Evolutionary conservation across 2,329 filamentous ascomycete species (phyloP).

Genomic region (Sclerotinia borealis): DNA sequence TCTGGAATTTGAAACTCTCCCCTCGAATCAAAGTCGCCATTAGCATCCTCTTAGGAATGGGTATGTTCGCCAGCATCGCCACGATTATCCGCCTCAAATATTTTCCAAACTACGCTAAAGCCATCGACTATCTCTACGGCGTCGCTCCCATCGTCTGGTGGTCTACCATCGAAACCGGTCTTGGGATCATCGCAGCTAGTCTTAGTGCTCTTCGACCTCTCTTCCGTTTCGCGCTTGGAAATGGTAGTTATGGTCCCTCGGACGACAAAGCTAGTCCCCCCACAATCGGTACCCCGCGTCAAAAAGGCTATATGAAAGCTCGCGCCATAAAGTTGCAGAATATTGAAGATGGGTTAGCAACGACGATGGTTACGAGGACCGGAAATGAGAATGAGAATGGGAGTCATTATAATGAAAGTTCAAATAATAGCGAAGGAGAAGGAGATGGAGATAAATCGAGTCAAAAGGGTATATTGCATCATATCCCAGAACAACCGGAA

Average conservation of each 20-base stretch:
- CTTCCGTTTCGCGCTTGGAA: neutral
- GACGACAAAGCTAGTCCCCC: neutral
- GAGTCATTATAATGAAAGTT: neutral
- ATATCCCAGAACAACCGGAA: neutral
- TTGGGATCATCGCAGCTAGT: neutral
- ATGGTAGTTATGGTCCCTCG: neutral
- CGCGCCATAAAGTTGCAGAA: neutral
- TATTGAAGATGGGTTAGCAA: neutral
- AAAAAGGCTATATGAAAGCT: neutral
- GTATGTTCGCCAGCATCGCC: slow-evolving; percentile 4
- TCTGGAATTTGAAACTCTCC: slow-evolving; percentile 1
- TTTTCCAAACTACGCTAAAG: neutral
- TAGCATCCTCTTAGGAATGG: neutral
- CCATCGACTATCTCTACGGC: slow-evolving; percentile 1
- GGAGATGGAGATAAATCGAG: slow-evolving; percentile 1
- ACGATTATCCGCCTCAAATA: slow-evolving; percentile 6
- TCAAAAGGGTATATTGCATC: neutral
- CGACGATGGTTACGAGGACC: neutral
- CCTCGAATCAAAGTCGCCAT: neutral
- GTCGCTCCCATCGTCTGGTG: slow-evolving; percentile 5
- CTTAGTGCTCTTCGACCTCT: neutral
- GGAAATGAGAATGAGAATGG: neutral
- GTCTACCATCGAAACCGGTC: slow-evolving; percentile 2
- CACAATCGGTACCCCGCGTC: neutral
- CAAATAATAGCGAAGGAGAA: neutral